Conservation (phyloP, 306 rosid species). For the Cicer arietinum region DNA sequence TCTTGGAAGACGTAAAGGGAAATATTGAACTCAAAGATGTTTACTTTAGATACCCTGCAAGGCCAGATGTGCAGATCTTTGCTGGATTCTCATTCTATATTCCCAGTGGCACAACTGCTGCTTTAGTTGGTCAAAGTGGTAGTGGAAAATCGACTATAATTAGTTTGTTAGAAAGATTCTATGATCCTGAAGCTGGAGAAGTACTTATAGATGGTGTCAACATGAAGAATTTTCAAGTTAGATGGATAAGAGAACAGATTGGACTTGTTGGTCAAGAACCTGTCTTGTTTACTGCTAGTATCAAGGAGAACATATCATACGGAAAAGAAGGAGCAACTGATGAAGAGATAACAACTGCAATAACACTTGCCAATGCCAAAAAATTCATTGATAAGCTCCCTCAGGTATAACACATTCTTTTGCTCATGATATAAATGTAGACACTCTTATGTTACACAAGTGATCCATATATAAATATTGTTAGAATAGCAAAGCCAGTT, state of each 20-base stretch:
- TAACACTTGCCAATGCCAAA: conserved; percentile 83
- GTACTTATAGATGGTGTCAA: conserved; percentile 74
- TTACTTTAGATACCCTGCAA: conserved; percentile 76
- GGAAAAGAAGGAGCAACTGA: conserved; percentile 81
- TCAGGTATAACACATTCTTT: conserved; percentile 45
- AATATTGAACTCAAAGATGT: conserved; percentile 79
- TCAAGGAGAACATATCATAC: conserved; percentile 75
- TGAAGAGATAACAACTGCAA: conserved; percentile 64
- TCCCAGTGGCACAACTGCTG: conserved; percentile 70
- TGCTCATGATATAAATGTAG: not conserved
- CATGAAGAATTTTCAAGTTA: conserved; percentile 61
- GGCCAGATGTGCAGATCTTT: conserved; percentile 76
- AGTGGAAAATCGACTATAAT: conserved; percentile 92
- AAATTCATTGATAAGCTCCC: conserved; percentile 78
- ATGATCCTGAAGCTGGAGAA: conserved; percentile 86
- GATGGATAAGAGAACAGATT: conserved; percentile 75
- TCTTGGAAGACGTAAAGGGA: conserved; percentile 67
- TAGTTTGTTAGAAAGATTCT: conserved; percentile 76
- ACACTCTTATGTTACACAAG: not conserved
- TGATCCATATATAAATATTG: too few species aligned
- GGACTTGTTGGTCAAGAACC: conserved; percentile 92
- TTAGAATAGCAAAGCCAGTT: too few species aligned
- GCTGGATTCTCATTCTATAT: conserved; percentile 77
- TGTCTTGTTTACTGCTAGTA: conserved; percentile 62
- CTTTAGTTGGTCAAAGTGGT: conserved; percentile 92